These are phyloP conservation scores for Suillus weaverae DNA, from an alignment of 768 basidiomycete genomes.

Conservation along the genomic window DNA sequence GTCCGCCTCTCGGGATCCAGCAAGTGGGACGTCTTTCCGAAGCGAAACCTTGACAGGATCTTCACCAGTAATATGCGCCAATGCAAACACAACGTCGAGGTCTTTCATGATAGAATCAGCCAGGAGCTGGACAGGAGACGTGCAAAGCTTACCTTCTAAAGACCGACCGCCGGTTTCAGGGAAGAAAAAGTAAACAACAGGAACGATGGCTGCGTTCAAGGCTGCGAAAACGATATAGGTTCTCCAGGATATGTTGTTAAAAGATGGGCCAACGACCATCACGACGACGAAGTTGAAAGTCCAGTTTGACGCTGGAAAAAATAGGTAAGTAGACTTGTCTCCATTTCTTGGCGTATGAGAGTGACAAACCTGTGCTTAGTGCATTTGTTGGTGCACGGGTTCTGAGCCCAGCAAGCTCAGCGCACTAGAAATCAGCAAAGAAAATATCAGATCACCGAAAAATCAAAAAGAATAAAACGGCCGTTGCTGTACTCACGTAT, in stretches of 20 bases:
- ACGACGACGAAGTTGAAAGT: conserved; percentile 16
- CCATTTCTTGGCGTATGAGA: background rate
- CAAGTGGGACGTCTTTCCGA: conserved; percentile 32
- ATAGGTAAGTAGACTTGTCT: background rate
- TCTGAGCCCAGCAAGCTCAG: conserved; percentile 30
- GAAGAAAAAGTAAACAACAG: conserved; percentile 13
- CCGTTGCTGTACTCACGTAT: conserved; percentile 16
- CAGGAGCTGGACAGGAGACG: background rate
- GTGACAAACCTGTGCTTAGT: conserved; percentile 22
- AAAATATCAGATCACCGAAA: background rate
- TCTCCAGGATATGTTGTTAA: conserved; percentile 12
- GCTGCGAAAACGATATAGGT: conserved; percentile 13
- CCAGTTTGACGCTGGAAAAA: conserved; percentile 13
- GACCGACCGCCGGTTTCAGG: conserved; percentile 15
- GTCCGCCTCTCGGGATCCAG: conserved; percentile 36
- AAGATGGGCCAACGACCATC: conserved; percentile 13
- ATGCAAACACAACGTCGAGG: conserved; percentile 34
- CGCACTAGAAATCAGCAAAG: conserved; percentile 17
- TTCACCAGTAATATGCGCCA: conserved; percentile 34
- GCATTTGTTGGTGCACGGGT: conserved; percentile 33
- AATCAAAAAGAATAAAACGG: background rate
- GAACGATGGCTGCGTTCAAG: conserved; percentile 9
- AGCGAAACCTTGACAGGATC: conserved; percentile 36
- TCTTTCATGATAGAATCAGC: conserved; percentile 21
- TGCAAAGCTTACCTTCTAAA: conserved; percentile 6